Percentiles rank a stretch among this genome's conserved stretches.
phyloP scores from a whole-genome alignment of 306 rosid genomes.

The Cucurbita pepo region DNA sequence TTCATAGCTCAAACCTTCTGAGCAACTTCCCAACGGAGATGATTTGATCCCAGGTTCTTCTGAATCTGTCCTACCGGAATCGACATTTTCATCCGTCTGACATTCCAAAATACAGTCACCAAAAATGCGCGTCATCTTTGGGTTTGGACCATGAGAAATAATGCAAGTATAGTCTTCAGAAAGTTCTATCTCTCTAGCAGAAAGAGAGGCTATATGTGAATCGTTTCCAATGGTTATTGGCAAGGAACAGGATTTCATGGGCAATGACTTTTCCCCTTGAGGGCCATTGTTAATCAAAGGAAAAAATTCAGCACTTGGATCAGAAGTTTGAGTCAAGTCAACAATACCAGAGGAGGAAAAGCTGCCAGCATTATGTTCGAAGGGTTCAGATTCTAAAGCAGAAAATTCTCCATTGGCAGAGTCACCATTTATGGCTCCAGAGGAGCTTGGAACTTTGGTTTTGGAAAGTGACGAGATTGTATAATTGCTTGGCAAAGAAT shows the following conservation, averaged over 20 bases:
- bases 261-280: slow-evolving; percentile 18
- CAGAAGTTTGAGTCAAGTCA: slow-evolving; percentile 14
- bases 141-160: slow-evolving; percentile 90
- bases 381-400: slow-evolving; percentile 20
- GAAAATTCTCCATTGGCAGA: slow-evolving; percentile 10
- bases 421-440: slow-evolving; percentile 14
- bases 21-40: slow-evolving; percentile 13
- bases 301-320: slow-evolving; percentile 13
- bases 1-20: slow-evolving; percentile 14
- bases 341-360: slow-evolving; percentile 15
- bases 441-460: slow-evolving; percentile 18
- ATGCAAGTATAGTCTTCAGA: slow-evolving; percentile 91
- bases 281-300: slow-evolving; percentile 11
- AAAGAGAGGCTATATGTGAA: slow-evolving; percentile 30
- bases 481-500: slow-evolving; percentile 66
- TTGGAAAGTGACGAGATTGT: slow-evolving; percentile 26
- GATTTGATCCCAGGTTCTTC: slow-evolving; percentile 27
- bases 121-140: slow-evolving; percentile 62
- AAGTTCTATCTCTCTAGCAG: slow-evolving; percentile 69
- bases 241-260: slow-evolving; percentile 37
- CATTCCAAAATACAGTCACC: slow-evolving; percentile 83
- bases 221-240: slow-evolving; percentile 40
- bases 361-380: slow-evolving; percentile 12
- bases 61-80: slow-evolving; percentile 17
- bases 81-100: slow-evolving; percentile 33